Evolutionary conservation across 2,329 filamentous ascomycete species (phyloP).

Genomic region (Sarocladiaceae sp.): DNA sequence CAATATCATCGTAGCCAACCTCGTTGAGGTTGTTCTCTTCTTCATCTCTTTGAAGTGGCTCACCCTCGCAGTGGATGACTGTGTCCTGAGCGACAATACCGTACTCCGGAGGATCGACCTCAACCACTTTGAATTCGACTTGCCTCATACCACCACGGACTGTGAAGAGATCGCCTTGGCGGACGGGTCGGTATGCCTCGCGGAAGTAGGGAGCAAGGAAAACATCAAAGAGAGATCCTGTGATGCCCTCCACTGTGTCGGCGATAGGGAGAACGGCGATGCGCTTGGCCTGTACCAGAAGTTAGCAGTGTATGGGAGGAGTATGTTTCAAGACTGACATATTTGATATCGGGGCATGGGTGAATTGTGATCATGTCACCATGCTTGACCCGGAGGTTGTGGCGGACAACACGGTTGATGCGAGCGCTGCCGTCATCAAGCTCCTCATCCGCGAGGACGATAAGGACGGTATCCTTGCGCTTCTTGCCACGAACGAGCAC

Average conservation of each 20-base stretch:
- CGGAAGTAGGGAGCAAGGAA: slow-evolving; percentile 99
- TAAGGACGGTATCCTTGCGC: slow-evolving; percentile 97
- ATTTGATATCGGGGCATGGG: slow-evolving; percentile 99
- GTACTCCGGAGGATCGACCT: slow-evolving; percentile 97
- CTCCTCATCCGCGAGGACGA: slow-evolving; percentile 95
- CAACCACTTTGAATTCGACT: slow-evolving; percentile 99
- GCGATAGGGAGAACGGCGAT: slow-evolving; percentile 97
- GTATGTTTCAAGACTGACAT: slow-evolving; percentile 58
- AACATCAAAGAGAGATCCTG: slow-evolving; percentile 96
- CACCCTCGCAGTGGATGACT: slow-evolving; percentile 97
- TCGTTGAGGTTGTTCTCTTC: slow-evolving; percentile 99
- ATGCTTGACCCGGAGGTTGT: slow-evolving; percentile 98
- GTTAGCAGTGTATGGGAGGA: slow-evolving; percentile 17
- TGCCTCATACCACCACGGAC: slow-evolving; percentile 97
- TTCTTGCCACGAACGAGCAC: slow-evolving; percentile 99
- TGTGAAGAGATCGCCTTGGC: slow-evolving; percentile 97
- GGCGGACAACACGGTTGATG: slow-evolving; percentile 97
- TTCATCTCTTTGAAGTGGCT: slow-evolving; percentile 86
- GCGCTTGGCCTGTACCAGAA: slow-evolving; percentile 74
- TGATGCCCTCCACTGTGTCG: slow-evolving; percentile 96
- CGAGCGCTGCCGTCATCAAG: slow-evolving; percentile 95
- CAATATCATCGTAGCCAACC: slow-evolving; percentile 98
- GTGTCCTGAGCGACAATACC: slow-evolving; percentile 99
- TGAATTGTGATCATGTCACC: slow-evolving; percentile 97
- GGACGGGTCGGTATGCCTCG: slow-evolving; percentile 94